Percentiles rank a stretch among this genome's conserved stretches.
Conservation (phyloP, 2,329 filamentous ascomycete species). For the Colletotrichum acutatum region DNA sequence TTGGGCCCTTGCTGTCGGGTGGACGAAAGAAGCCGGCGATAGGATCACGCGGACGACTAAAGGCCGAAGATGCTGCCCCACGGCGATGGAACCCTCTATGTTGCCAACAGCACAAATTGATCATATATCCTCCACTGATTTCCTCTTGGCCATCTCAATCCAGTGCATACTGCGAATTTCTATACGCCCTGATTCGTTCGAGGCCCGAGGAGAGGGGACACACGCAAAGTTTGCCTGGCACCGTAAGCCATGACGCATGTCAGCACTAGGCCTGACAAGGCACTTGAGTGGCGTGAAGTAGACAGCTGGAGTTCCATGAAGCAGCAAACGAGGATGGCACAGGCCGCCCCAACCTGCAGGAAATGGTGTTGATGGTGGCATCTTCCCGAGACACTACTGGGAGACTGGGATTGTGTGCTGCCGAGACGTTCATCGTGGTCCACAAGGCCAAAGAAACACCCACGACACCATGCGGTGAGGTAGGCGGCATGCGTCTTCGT, state of each 20-base stretch:
- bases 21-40: neutral
- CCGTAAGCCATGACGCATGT: neutral
- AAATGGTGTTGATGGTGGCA: neutral
- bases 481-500: slow-evolving; percentile 10
- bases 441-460: neutral
- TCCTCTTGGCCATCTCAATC: neutral
- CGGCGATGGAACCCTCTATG: neutral
- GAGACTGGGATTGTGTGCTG: neutral
- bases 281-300: neutral
- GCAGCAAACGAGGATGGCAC: neutral
- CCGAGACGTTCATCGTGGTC: neutral
- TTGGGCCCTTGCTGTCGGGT: neutral
- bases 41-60: neutral
- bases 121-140: neutral
- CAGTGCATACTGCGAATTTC: neutral
- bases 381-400: neutral
- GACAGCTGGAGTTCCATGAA: neutral
- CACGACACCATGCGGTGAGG: too few species aligned
- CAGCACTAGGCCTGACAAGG: neutral
- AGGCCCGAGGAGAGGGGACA: neutral
- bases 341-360: neutral
- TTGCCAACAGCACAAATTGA: neutral
- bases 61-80: neutral
- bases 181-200: neutral
- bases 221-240: neutral